Base-by-base conservation (phyloP, 139 green algal genomes). In the Astrephomene gubernaculifera region DNA sequence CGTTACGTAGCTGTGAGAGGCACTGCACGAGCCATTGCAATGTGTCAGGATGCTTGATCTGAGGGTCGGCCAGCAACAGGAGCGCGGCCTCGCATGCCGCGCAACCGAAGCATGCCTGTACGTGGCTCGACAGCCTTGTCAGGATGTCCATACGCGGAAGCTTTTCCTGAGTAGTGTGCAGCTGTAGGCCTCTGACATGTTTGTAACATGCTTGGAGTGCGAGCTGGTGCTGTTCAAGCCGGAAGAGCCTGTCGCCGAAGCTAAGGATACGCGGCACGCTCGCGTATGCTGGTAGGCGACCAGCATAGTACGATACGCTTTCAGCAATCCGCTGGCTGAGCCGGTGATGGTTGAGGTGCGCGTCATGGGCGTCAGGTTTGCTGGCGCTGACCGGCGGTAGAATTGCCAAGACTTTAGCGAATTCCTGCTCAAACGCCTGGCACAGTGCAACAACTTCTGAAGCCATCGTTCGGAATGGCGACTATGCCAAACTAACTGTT, bases 391-490 rank as follows among this genome's bases (percentile, higher is more conserved):
- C 33, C 21, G 64, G 57, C 4, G 87, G 75, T 45, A 94, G 68
- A 0, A 78, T 79, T 3, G 39, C 27, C 8, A 91, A n/a, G 9
- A 52, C 24, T 73, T 91, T 94, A 44, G 9, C 52, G 1, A 90
- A 60, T 67, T 93, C 91, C 12, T 81, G 35, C 27, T 94, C 89
- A 76, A 94, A 92, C 14, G 82, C 87, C 35, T 74, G 67, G 25
- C 73, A 79, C 24, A 90, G 65, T 0, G 85, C 87, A 7, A 88
- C 79, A 9, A 91, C 75, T 45, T 93, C 91, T 2, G 63, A 74
- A 2, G 78, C 78, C 78, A 84, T 84, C 5, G 2, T 36, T 29
- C n/a, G n/a, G n/a, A n/a, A n/a, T n/a, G n/a, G n/a, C n/a, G n/a
- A n/a, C n/a, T n/a, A n/a, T n/a, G n/a, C n/a, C n/a, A n/a, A 69